phyloP scores from a whole-genome alignment of 257 asterid species.

The Scutellaria minor region DNA sequence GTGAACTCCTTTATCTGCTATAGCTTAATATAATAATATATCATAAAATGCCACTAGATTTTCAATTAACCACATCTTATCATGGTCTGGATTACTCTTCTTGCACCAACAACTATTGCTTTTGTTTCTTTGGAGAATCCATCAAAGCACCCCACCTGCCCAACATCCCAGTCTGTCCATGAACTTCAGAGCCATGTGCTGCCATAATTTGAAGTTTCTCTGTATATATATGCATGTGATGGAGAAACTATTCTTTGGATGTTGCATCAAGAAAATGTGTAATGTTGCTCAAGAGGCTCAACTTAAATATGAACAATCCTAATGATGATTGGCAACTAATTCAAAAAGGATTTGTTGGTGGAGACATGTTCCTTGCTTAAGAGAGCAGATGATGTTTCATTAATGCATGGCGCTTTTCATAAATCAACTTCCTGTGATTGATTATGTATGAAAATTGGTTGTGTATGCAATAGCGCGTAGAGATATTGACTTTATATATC shows the following conservation, averaged over 20 bases:
- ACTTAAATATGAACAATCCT: background rate
- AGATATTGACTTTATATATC: background rate
- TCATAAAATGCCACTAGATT: background rate
- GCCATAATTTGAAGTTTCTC: conserved; percentile 5
- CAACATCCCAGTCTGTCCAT: conserved; percentile 12
- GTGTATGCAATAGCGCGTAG: background rate
- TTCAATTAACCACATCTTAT: background rate
- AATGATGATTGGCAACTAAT: conserved; percentile 2
- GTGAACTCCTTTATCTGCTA: conserved; percentile 17
- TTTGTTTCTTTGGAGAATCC: background rate
- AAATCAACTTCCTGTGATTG: conserved; percentile 19
- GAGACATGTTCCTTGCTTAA: background rate
- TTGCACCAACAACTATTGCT: background rate
- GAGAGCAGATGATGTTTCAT: conserved; percentile 13
- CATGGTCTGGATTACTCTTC: background rate
- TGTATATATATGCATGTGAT: background rate
- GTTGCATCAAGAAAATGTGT: background rate
- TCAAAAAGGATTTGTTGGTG: conserved; percentile 17
- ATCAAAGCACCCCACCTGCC: conserved; percentile 8
- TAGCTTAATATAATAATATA: background rate
- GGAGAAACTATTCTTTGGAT: background rate
- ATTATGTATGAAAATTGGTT: background rate
- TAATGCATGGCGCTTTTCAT: background rate
- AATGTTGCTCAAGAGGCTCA: conserved; percentile 7
- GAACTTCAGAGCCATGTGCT: background rate